Base-by-base conservation (phyloP, 371 early-diverging fungal species). In the Actinomortierella ambigua region DNA sequence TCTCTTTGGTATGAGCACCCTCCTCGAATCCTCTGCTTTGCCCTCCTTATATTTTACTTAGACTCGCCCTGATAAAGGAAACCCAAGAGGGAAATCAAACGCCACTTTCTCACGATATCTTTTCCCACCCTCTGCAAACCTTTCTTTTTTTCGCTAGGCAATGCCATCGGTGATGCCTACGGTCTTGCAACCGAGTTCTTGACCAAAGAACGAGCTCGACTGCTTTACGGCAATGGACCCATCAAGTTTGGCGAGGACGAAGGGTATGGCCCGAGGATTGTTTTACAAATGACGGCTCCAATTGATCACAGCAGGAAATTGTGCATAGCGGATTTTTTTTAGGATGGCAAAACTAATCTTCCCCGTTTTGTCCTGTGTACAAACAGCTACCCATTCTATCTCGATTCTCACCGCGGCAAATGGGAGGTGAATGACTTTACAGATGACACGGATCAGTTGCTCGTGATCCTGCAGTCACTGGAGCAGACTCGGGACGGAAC, bases 141-240 rank as follows among this genome's bases (percentile, higher is more conserved):
- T 34, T 4, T 34, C n/a, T 50, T 17, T 9, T 5, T 48, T n/a
- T 22, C 6, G n/a, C 3, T 52, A 87, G 88, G 89, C 46, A 83
- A 85, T 49, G 87, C 88, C 24, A 68, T 88, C 4, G 89, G 88
- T 9, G 90, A 90, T 69, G 88, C 88, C 28, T 77, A 88, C 50
- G 89, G 90, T 11, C 69, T 90, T 50, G 83, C 89, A 5, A 85
- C 89, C 26, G 88, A 89, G 70, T 88, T 88, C 60, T 77, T 88
- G 79, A 66, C 83, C 52, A 80, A 78, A 55, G 48, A 50, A 18
- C 63, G 79, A 46, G 79, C 86, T 3, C 57, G 46, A 22, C 22
- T 59, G 49, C 63, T 75, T 0, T 88, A 90, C 71, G 85, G 84
- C 26, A 69, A 79, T 29, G 87, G 87, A 0, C 85, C 87, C 20